Evolutionary conservation across 1,284 basidiomycete genomes (phyloP).

Genomic region (Phenoliferia sp.): DNA sequence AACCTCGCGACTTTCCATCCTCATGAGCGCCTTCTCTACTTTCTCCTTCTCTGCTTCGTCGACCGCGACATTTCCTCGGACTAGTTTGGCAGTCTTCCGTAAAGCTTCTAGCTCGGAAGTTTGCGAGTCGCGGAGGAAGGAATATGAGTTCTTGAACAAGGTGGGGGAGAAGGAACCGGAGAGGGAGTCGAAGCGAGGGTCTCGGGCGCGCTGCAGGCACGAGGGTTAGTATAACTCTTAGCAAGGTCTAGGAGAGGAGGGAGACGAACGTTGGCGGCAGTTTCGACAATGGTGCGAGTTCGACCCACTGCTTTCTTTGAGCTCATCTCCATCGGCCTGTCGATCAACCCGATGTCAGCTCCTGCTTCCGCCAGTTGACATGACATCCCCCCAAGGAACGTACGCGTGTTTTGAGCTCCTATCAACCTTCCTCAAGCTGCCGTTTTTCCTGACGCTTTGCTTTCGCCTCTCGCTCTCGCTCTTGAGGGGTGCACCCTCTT

Average conservation of each 20-base stretch:
- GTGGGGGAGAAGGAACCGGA: constrained; percentile 64
- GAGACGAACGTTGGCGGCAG: constrained; percentile 56
- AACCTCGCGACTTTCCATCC: constrained; percentile 64
- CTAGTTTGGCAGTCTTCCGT: constrained; percentile 62
- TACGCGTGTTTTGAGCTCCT: constrained; percentile 82
- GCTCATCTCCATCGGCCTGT: constrained; percentile 73
- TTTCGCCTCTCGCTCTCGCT: not conserved
- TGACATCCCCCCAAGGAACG: too few species aligned
- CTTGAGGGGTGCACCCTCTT: not conserved
- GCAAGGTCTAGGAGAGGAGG: not conserved
- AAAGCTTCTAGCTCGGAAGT: constrained; percentile 58
- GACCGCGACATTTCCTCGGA: constrained; percentile 61
- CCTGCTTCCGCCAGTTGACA: too few species aligned
- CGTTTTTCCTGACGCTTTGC: constrained; percentile 7
- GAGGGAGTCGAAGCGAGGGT: constrained; percentile 80
- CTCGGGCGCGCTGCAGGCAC: constrained; percentile 63
- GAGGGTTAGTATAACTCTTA: not conserved
- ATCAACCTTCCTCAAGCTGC: constrained; percentile 44
- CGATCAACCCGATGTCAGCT: not conserved
- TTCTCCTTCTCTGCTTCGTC: constrained; percentile 63
- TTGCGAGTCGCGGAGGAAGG: constrained; percentile 69
- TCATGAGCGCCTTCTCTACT: constrained; percentile 64
- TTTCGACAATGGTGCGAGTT: constrained; percentile 67
- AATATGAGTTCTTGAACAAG: constrained; percentile 69
- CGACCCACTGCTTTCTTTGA: constrained; percentile 83